Evolutionary conservation across 164 flowering plant species (phyloP), one percentile per base, ranked within the genome.

Genomic region (Cinnamomum chago): DNA sequence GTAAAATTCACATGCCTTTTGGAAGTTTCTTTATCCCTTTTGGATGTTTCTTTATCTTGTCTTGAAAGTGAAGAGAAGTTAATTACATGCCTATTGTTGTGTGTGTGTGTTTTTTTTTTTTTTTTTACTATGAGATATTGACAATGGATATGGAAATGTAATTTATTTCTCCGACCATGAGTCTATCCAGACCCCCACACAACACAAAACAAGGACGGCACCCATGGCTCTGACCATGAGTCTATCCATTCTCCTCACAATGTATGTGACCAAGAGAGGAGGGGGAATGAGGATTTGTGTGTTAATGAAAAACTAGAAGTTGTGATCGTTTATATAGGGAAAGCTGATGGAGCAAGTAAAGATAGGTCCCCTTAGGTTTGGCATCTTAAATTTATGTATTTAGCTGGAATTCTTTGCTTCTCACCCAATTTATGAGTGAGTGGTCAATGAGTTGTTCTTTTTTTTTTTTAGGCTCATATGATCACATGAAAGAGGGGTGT

Each of bases 281-380:
- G 23, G 35, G 60, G 1, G 0, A 11, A 11, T 2, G 2, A 51
- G 40, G 60, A 40, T 58, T 14, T 65, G 24, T 50, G 33, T 10
- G 3, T 22, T 3, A 40, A 40, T 40, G 47, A 9, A 40, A 40
- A 40, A 40, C 47, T 9, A 51, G 73, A 51, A 25, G 62, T 60
- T 58, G 20, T 12, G 47, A 23, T 40, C 47, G 12, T 76, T 50
- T 75, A 75, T 68, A 76, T 15, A 20, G 51, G 1, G 20, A 40
- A 70, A 67, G 70, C 30, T 76, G 78, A 70, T 70, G 73, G 73
- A 76, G 65, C 68, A 62, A 52, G 51, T 70, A 70, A 51, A 71
- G 35, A 2, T 22, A 2, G 68, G 67, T 11, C 18, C 27, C 22
- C 60, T 17, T 3, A 55, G 13, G n/a, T 13, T 55, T 3, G 60